Conservation (phyloP, 805 yeast species). For the Metschnikowia borealis region DNA sequence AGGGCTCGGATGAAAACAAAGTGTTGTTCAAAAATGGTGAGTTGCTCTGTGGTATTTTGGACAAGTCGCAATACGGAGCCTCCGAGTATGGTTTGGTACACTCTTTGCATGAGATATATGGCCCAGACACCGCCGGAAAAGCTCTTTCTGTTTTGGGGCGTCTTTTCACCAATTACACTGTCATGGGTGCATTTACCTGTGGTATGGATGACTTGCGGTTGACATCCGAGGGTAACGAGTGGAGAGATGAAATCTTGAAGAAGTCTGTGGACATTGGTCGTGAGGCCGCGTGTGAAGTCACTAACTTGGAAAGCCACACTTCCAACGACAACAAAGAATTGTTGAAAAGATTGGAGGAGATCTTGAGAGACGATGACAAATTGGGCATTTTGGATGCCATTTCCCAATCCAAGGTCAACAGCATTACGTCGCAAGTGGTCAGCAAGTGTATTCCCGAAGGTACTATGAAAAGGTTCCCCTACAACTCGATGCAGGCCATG, state of each 20-base stretch:
- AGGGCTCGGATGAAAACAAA: conserved; percentile 74
- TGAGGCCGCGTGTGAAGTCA: conserved; percentile 90
- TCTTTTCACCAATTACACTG: conserved; percentile 88
- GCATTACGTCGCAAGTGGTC: conserved; percentile 92
- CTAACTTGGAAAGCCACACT: conserved; percentile 61
- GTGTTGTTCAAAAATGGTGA: conserved; percentile 87
- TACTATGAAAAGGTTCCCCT: conserved; percentile 91
- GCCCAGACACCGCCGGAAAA: conserved; percentile 85
- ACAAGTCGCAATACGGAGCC: conserved; percentile 98
- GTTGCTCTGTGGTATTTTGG: conserved; percentile 86
- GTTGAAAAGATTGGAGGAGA: conserved; percentile 85
- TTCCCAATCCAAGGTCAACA: conserved; percentile 86
- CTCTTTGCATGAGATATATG: conserved; percentile 93
- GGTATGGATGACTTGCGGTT: conserved; percentile 98
- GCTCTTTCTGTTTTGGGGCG: conserved; percentile 90
- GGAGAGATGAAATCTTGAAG: conserved; percentile 81
- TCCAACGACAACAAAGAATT: conserved; percentile 63
- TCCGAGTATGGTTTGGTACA: conserved; percentile 95
- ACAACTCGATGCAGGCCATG: conserved; percentile 98
- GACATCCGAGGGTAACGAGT: conserved; percentile 82
- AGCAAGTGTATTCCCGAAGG: conserved; percentile 93
- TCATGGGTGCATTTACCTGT: conserved; percentile 92
- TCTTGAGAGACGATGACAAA: conserved; percentile 87
- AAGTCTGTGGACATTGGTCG: conserved; percentile 81
- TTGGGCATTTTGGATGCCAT: conserved; percentile 94